Percentiles rank a stretch among this genome's conserved stretches.
Evolutionary conservation across 2,329 filamentous ascomycete genomes (phyloP).

Genomic region (Fusarium compactum): DNA sequence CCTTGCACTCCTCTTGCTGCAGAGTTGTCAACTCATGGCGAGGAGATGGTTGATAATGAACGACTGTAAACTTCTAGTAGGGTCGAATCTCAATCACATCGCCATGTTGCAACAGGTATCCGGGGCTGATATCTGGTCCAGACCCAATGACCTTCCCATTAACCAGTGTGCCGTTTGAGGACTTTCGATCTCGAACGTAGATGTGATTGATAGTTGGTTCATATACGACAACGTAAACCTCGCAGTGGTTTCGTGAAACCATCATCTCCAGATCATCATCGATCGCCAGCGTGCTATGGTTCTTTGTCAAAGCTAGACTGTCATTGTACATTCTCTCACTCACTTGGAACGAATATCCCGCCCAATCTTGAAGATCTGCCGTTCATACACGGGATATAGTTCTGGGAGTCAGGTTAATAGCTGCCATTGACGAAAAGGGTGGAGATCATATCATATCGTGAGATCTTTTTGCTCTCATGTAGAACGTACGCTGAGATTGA

Average conservation of each 20-base stretch:
- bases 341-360: constrained; percentile 53
- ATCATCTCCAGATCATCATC: constrained; percentile 51
- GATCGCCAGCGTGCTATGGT: constrained; percentile 55
- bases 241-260: constrained; percentile 67
- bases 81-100: constrained; percentile 61
- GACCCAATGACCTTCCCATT: constrained; percentile 60
- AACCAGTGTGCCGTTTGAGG: constrained; percentile 66
- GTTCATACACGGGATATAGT: constrained; percentile 48
- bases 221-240: constrained; percentile 67
- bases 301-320: constrained; percentile 5
- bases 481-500: constrained; percentile 45
- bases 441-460: constrained; percentile 12
- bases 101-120: constrained; percentile 63
- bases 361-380: constrained; percentile 53
- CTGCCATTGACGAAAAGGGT: constrained; percentile 13
- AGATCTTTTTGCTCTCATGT: neutral
- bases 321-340: neutral
- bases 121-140: constrained; percentile 54
- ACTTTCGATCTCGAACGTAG: constrained; percentile 68
- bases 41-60: constrained; percentile 46
- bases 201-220: constrained; percentile 59
- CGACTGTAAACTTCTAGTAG: constrained; percentile 54
- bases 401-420: constrained; percentile 36
- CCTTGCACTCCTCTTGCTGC: constrained; percentile 52
- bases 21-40: constrained; percentile 46